Conservation (phyloP, 345 rosid genomes). For the Eucalyptus paniculata region DNA sequence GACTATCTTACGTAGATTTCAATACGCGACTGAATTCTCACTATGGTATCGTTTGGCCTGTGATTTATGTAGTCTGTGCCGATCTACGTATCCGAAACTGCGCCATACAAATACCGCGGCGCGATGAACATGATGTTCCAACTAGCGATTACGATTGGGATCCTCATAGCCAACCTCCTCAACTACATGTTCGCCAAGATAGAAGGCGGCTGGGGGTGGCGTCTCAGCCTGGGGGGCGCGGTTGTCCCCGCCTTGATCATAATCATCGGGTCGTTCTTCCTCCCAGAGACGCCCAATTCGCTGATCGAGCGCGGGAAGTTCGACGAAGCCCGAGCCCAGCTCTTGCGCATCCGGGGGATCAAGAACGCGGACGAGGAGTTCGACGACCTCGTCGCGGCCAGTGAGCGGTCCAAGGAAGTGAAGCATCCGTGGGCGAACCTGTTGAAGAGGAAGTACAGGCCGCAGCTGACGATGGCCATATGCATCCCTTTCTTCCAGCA, state of each 20-base stretch:
- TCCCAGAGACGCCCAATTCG: constrained; percentile 26
- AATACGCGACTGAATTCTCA: not conserved
- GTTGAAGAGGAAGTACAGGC: constrained; percentile 6
- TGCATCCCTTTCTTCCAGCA: constrained; percentile 21
- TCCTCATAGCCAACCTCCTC: constrained; percentile 10
- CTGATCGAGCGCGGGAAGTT: constrained; percentile 7
- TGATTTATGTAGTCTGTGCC: constrained; percentile 9
- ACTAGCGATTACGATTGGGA: constrained; percentile 15
- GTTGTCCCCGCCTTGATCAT: constrained; percentile 10
- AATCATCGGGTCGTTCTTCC: not conserved
- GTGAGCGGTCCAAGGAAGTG: constrained; percentile 3
- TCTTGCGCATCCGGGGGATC: constrained; percentile 4
- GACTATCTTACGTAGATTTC: not conserved
- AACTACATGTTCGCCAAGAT: constrained; percentile 6
- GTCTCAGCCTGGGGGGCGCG: constrained; percentile 15
- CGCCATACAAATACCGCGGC: constrained; percentile 15
- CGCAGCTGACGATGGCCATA: constrained; percentile 15
- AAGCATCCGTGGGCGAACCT: constrained; percentile 12
- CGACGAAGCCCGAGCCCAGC: constrained; percentile 7
- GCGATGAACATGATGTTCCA: constrained; percentile 13
- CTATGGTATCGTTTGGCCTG: not conserved
- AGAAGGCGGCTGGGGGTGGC: constrained; percentile 7
- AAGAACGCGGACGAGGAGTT: constrained; percentile 21
- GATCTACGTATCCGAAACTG: constrained; percentile 21
- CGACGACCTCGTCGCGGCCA: constrained; percentile 9